Evolutionary conservation across 2,329 filamentous ascomycete species (phyloP).

Genomic region (Alternaria tenuissima): DNA sequence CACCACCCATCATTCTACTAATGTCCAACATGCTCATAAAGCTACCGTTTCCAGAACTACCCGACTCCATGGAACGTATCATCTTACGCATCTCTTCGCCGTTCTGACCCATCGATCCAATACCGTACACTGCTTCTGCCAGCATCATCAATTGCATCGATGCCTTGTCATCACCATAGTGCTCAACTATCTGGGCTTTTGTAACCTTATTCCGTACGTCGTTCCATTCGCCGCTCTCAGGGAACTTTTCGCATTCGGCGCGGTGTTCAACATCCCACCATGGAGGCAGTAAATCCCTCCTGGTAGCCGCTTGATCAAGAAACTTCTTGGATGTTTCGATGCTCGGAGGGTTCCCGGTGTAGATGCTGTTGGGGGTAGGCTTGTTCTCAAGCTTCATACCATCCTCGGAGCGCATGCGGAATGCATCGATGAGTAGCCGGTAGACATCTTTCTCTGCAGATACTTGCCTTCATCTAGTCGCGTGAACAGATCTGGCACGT

Average conservation of each 20-base stretch:
- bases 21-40: constrained; percentile 18
- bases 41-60: constrained; percentile 6
- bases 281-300: constrained; percentile 24
- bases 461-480: constrained; percentile 30
- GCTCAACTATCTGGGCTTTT: constrained; percentile 29
- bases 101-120: constrained; percentile 23
- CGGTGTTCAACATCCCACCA: constrained; percentile 35
- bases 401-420: constrained; percentile 37
- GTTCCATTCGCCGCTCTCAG: constrained; percentile 25
- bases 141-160: constrained; percentile 42
- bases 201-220: constrained; percentile 19
- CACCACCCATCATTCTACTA: constrained; percentile 3
- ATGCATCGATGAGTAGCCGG: constrained; percentile 43
- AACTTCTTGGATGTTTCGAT: constrained; percentile 31
- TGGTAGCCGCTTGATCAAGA: constrained; percentile 15
- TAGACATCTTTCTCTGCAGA: constrained; percentile 38
- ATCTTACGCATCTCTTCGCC: constrained; percentile 25
- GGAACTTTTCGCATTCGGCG: constrained; percentile 31
- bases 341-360: constrained; percentile 24
- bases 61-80: constrained; percentile 30
- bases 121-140: constrained; percentile 28
- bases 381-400: constrained; percentile 24
- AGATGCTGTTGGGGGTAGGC: constrained; percentile 24
- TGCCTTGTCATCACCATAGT: constrained; percentile 32
- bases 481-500: constrained; percentile 34